phyloP scores from a whole-genome alignment of 78 protist species.

The Dictyostelium firmibasis region DNA sequence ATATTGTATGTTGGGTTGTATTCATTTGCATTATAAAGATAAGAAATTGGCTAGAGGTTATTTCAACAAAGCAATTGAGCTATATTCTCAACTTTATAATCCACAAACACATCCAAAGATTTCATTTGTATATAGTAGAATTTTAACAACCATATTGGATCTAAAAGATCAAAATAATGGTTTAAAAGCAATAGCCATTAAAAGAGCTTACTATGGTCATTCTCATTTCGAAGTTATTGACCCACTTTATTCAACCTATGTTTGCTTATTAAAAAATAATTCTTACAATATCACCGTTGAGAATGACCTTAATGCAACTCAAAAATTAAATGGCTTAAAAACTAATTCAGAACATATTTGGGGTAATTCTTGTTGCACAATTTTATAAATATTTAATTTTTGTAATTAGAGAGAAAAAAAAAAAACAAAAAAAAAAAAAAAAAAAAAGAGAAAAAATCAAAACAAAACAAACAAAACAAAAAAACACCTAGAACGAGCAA shows the following conservation, averaged over 20 bases:
- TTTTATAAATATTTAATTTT: neutral
- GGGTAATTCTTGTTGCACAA: neutral
- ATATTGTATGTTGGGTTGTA: neutral
- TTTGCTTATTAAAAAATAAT: neutral
- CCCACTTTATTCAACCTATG: neutral
- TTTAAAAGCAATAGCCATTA: neutral
- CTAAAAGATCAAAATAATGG: neutral
- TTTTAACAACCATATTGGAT: neutral
- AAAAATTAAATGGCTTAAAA: constrained; percentile 2
- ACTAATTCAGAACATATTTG: neutral
- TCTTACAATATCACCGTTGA: neutral
- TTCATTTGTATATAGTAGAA: neutral
- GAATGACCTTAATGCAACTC: neutral
- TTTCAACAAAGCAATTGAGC: neutral
- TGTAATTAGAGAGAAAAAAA: no score
- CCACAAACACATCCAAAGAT: neutral
- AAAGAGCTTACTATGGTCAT: neutral
- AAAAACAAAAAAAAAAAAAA: no score
- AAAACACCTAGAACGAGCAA: no score
- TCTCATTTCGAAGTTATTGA: neutral
- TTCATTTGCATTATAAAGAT: neutral
- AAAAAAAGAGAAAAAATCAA: no score
- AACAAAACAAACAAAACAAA: no score
- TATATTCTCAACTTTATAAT: neutral
- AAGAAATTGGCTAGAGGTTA: neutral